Conservation (phyloP, 495 filamentous ascomycete species). For the Geoglossum glabrum region DNA sequence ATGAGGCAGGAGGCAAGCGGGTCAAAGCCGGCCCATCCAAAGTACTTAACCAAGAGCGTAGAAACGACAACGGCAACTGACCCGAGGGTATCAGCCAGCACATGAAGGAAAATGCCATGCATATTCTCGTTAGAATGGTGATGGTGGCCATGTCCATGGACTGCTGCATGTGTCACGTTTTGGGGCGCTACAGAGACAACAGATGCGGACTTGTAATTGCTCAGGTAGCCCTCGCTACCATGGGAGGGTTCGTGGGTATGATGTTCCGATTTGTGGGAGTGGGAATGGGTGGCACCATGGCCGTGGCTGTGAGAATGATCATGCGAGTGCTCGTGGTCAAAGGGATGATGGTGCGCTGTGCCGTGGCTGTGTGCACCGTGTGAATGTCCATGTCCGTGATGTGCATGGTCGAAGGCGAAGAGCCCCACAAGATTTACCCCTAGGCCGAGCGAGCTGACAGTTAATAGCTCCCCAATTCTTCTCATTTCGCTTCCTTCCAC, state of each 20-base stretch:
- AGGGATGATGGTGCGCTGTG: conserved; percentile 22
- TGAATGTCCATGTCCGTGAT: conserved; percentile 31
- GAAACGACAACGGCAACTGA: conserved; percentile 89
- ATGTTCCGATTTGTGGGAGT: conserved; percentile 11
- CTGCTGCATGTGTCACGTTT: conserved; percentile 8
- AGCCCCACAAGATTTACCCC: conserved; percentile 84
- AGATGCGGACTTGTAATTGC: conserved; percentile 11
- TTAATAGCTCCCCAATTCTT: conserved; percentile 65
- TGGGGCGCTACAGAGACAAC: conserved; percentile 11
- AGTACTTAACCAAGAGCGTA: conserved; percentile 67
- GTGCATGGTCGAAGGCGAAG: conserved; percentile 59
- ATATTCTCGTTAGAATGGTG: conserved; percentile 89
- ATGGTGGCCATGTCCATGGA: conserved; percentile 22
- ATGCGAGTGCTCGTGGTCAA: conserved; percentile 18
- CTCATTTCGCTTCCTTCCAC: conserved; percentile 63
- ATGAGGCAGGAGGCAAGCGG: conserved; percentile 88
- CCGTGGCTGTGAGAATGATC: conserved; percentile 13
- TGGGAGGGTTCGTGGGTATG: conserved; percentile 14
- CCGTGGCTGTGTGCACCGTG: conserved; percentile 47
- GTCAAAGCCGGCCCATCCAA: conserved; percentile 87
- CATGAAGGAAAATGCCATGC: conserved; percentile 95
- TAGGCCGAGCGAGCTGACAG: conserved; percentile 69
- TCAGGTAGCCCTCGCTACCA: conserved; percentile 16
- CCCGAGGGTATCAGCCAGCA: conserved; percentile 85
- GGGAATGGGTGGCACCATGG: conserved; percentile 10